A percentile compares a stretch with the other conserved stretches of the same genome.
Conservation (phyloP, 306 rosid genomes). For the Vigna nakashimae region DNA sequence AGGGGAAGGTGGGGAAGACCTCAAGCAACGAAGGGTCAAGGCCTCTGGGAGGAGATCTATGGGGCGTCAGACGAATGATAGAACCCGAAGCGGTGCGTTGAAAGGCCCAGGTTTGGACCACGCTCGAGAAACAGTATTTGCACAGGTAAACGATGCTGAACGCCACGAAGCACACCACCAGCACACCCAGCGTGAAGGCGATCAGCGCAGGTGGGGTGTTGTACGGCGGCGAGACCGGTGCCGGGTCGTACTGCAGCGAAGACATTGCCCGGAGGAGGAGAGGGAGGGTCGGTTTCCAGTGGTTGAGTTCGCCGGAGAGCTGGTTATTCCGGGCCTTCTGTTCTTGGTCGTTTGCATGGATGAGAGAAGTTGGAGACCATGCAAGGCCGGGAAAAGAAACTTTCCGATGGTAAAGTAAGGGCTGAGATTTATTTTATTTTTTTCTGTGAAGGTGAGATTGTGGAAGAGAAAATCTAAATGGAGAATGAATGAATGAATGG, state of each 20-base stretch:
- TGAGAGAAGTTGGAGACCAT: slow-evolving; percentile 16
- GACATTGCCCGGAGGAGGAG: slow-evolving; percentile 41
- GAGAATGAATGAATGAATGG: slow-evolving; percentile 45
- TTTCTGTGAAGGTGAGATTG: slow-evolving; percentile 5
- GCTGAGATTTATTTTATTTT: background rate
- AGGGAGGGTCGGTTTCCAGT: background rate
- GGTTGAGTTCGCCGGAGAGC: slow-evolving; percentile 40
- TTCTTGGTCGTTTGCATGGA: slow-evolving; percentile 52
- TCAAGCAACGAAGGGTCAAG: slow-evolving; percentile 58
- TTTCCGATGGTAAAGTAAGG: background rate
- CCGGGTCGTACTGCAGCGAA: background rate
- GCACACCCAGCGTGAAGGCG: slow-evolving; percentile 54
- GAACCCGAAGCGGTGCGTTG: slow-evolving; percentile 48
- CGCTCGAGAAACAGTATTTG: slow-evolving; percentile 47
- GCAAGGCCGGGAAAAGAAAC: background rate
- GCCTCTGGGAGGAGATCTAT: slow-evolving; percentile 47
- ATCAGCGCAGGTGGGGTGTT: slow-evolving; percentile 53
- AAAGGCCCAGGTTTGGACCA: slow-evolving; percentile 46
- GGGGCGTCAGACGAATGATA: slow-evolving; percentile 30
- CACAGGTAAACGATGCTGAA: slow-evolving; percentile 61
- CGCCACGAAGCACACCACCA: slow-evolving; percentile 53
- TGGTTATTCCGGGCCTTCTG: slow-evolving; percentile 45
- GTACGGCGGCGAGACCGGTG: background rate
- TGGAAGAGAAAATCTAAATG: slow-evolving; percentile 1
- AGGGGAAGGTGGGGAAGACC: slow-evolving; percentile 64